Conservation (phyloP, 1,284 basidiomycete genomes). For the Trichosporon ovoides region DNA sequence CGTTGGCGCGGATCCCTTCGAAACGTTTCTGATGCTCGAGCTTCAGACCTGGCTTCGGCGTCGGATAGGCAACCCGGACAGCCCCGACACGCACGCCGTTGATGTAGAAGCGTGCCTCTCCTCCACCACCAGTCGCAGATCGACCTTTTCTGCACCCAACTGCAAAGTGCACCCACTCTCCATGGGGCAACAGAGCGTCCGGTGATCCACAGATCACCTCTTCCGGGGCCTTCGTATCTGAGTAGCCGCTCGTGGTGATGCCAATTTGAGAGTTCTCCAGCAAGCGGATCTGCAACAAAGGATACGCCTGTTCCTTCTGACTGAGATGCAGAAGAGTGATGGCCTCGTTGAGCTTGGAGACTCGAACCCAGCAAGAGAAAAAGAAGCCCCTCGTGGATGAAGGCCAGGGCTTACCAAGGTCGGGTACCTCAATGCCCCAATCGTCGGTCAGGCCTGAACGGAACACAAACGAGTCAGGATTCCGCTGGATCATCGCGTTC, state of each 20-base stretch:
- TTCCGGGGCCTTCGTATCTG: constrained; percentile 14
- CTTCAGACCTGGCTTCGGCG: constrained; percentile 16
- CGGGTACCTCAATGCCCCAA: constrained; percentile 35
- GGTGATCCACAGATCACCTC: constrained; percentile 41
- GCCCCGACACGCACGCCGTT: constrained; percentile 40
- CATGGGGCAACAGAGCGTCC: constrained; percentile 45
- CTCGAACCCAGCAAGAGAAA: constrained; percentile 43
- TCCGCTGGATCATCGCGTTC: constrained; percentile 37
- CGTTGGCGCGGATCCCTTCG: constrained; percentile 12
- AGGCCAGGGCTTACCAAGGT: constrained; percentile 40
- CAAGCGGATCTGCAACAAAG: constrained; percentile 40
- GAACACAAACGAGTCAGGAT: constrained; percentile 42
- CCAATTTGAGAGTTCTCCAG: constrained; percentile 48
- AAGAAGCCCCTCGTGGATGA: constrained; percentile 39
- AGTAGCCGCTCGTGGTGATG: constrained; percentile 22
- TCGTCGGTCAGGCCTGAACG: constrained; percentile 24
- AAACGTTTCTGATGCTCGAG: background rate
- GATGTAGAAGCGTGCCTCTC: constrained; percentile 39
- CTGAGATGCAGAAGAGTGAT: constrained; percentile 42
- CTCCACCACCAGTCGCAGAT: constrained; percentile 17
- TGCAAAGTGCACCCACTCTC: constrained; percentile 45
- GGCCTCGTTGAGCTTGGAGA: constrained; percentile 40
- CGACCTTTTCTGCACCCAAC: constrained; percentile 35
- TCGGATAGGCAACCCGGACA: constrained; percentile 36
- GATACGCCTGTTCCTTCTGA: constrained; percentile 19